Conservation (phyloP, 2,329 filamentous ascomycete species). For the Niveomyces coronatus region DNA sequence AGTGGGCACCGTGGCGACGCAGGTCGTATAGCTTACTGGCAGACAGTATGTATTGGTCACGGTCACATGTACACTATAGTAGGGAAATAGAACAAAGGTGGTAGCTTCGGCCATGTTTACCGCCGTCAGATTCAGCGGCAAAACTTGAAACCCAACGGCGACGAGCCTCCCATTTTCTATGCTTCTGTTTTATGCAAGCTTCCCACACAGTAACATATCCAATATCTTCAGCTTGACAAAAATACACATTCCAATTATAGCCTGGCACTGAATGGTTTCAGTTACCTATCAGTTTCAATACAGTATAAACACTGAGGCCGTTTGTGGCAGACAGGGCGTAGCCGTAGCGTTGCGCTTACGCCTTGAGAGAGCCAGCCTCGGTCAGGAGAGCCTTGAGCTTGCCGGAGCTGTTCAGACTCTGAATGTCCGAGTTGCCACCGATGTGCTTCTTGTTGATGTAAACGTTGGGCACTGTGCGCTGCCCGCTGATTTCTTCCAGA, state of each 20-base stretch:
- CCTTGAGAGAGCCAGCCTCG: slow-evolving; percentile 32
- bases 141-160: too few species aligned
- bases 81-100: too few species aligned
- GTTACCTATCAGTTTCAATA: too few species aligned
- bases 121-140: too few species aligned
- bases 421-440: slow-evolving; percentile 87
- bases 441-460: slow-evolving; percentile 89
- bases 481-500: slow-evolving; percentile 67
- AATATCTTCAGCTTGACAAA: neutral
- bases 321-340: slow-evolving; percentile 7
- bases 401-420: slow-evolving; percentile 40
- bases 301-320: neutral
- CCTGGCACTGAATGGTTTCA: too few species aligned
- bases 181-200: too few species aligned
- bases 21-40: slow-evolving; percentile 57
- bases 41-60: neutral
- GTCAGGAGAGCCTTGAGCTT: slow-evolving; percentile 31
- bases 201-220: neutral
- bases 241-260: neutral
- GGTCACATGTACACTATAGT: slow-evolving; percentile 1
- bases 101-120: too few species aligned
- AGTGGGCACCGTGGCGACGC: slow-evolving; percentile 74
- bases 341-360: slow-evolving; percentile 22
- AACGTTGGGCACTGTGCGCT: slow-evolving; percentile 90
- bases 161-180: too few species aligned